Percentiles rank a stretch among this genome's conserved stretches.
Evolutionary conservation across 1,139 yeast species (phyloP).

Genomic region (Debaryomycetaceae sp.): DNA sequence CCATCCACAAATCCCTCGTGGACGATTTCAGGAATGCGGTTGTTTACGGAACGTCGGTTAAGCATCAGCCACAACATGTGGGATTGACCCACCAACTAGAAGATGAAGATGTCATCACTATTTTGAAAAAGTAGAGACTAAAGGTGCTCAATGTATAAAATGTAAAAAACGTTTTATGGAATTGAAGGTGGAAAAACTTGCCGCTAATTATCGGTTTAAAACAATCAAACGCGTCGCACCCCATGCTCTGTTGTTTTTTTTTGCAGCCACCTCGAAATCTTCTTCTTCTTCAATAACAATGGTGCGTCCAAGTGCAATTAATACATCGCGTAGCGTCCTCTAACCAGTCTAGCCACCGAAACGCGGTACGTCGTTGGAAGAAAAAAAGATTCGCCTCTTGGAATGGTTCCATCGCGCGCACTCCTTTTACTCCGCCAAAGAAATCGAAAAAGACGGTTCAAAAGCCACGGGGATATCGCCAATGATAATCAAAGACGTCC

Average conservation of each 20-base stretch:
- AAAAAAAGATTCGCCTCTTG: not conserved
- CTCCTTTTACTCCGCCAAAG: not conserved
- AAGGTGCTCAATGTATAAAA: too few species aligned
- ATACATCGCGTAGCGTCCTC: too few species aligned
- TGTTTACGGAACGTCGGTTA: constrained; percentile 85
- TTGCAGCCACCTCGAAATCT: too few species aligned
- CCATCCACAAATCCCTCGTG: constrained; percentile 87
- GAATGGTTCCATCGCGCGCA: not conserved
- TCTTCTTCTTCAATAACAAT: too few species aligned
- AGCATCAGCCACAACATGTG: constrained; percentile 96
- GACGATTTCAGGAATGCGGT: constrained; percentile 88
- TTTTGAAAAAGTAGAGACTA: constrained; percentile 70
- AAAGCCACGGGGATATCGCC: not conserved
- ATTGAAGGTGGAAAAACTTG: too few species aligned
- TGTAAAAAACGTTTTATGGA: too few species aligned
- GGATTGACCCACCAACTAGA: constrained; percentile 73
- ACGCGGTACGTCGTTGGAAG: not conserved
- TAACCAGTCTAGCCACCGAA: too few species aligned
- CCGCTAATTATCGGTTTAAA: too few species aligned
- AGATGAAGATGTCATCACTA: constrained; percentile 96
- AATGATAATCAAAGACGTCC: not conserved
- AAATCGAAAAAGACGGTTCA: not conserved
- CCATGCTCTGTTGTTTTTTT: too few species aligned
- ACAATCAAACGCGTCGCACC: too few species aligned
- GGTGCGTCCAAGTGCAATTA: too few species aligned